Conservation (phyloP, 495 filamentous ascomycete genomes). For the Delitschia confertaspora region DNA sequence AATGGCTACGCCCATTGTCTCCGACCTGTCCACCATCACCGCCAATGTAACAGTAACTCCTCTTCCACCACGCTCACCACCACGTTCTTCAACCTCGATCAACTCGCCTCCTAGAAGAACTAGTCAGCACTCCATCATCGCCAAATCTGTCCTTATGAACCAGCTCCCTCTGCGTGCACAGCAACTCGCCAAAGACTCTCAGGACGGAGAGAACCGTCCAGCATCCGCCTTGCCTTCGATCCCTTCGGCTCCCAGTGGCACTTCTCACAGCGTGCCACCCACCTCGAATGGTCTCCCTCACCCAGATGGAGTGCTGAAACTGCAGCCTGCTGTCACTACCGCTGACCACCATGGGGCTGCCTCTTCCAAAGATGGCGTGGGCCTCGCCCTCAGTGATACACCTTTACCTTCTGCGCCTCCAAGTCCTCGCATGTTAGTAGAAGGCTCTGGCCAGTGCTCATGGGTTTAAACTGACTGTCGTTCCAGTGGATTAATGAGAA, state of each 20-base stretch:
- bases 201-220: slow-evolving; percentile 1
- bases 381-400: slow-evolving; percentile 56
- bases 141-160: slow-evolving; percentile 55
- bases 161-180: slow-evolving; percentile 29
- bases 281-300: slow-evolving; percentile 6
- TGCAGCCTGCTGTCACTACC: slow-evolving; percentile 11
- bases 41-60: too few species aligned
- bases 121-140: slow-evolving; percentile 37
- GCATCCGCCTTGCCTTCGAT: slow-evolving; percentile 4
- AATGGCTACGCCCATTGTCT: too few species aligned
- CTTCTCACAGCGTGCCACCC: not conserved
- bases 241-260: not conserved
- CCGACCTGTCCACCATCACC: too few species aligned
- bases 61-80: not conserved
- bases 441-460: slow-evolving; percentile 1
- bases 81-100: slow-evolving; percentile 8
- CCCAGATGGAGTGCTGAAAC: slow-evolving; percentile 19
- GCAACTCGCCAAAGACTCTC: not conserved
- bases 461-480: slow-evolving; percentile 31
- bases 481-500: slow-evolving; percentile 17
- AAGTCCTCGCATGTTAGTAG: slow-evolving; percentile 61
- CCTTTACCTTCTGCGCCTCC: slow-evolving; percentile 58
- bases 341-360: slow-evolving; percentile 13
- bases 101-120: slow-evolving; percentile 9
- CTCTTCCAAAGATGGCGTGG: slow-evolving; percentile 41